Evolutionary conservation across 257 asterid species (phyloP), one percentile per base, ranked within the genome.

Genomic region (Orobanche coerulescens): DNA sequence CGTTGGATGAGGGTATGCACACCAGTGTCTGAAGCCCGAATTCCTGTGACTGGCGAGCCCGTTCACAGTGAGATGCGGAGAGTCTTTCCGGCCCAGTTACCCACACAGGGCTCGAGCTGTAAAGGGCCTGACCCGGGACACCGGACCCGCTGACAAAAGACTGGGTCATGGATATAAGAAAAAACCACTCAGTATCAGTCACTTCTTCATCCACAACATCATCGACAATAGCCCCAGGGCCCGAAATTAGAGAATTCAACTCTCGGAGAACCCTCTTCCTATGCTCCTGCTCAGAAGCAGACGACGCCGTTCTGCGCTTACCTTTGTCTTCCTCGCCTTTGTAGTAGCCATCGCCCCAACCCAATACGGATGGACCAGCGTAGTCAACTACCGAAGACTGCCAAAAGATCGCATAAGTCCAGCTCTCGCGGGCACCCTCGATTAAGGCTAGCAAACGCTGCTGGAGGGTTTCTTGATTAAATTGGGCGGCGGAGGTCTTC

Each of bases 171-270:
- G 97, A 90, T 8, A 90, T 74, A 0, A 90, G 73, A 15, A 90
- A 90, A 43, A 90, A 90, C 97, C 97, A 90, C 71, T 90, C 97
- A 0, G 96, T 87, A 67, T 87, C 97, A 1, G 97, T 90, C 0
- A 90, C 97, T 65, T 90, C 97, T 26, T 90, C 96, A 42, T 90
- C 97, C 11, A 90, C 87, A 0, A 84, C 76, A 1, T 82, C 94
- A 1, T 81, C 90, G 0, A 72, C 6, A 6, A 25, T 10, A 2
- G 68, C 72, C 22, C 75, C 88, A 0, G 82, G 50, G 18, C 95
- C 95, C 0, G 96, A 71, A 16, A 90, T 75, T 61, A 88, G 53
- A 0, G 90, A 87, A 67, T 87, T 90, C 61, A 90, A 81, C 76
- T 87, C 89, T 0, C 89, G 81, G 61, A 90, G 90, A 5, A 90